phyloP scores from a whole-genome alignment of 352 stramenopile species.

The Phytophthora ohioensis region DNA sequence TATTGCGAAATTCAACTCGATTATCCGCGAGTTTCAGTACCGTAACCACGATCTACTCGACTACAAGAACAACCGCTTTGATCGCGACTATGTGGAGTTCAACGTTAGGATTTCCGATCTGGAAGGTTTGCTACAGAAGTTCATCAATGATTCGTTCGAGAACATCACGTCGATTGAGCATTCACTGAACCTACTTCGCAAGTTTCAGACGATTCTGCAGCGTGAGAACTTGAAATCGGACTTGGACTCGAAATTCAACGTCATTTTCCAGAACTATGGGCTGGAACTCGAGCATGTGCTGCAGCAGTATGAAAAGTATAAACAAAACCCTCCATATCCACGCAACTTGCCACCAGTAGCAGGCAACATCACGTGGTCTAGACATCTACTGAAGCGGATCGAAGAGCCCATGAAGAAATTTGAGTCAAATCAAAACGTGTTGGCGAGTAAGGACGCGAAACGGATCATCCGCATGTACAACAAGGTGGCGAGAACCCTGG shows the following conservation, averaged over 20 bases:
- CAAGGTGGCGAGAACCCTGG: conserved; percentile 97
- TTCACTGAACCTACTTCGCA: conserved; percentile 96
- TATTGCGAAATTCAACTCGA: conserved; percentile 95
- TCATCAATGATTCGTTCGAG: conserved; percentile 99
- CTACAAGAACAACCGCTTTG: conserved; percentile 99
- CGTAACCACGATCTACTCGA: conserved; percentile 97
- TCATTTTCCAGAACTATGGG: conserved; percentile 99
- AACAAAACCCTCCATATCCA: conserved; percentile 97
- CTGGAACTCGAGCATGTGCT: conserved; percentile 98
- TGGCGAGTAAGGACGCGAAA: conserved; percentile 97
- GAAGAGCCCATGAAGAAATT: conserved; percentile 99
- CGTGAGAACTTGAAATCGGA: conserved; percentile 98
- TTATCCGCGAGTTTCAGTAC: conserved; percentile 98
- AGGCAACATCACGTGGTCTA: conserved; percentile 98
- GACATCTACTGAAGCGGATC: conserved; percentile 98
- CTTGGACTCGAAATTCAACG: conserved; percentile 98
- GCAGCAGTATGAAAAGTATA: conserved; percentile 99
- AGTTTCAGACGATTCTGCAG: conserved; percentile 98
- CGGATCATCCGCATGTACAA: conserved; percentile 99
- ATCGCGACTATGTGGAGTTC: conserved; percentile 97
- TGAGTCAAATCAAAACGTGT: conserved; percentile 97
- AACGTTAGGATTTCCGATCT: conserved; percentile 97
- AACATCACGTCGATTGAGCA: conserved; percentile 99
- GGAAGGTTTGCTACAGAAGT: conserved; percentile 97
- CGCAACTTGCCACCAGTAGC: conserved; percentile 97